Percentiles rank a stretch among this genome's conserved stretches.
These are phyloP conservation scores for Aphanoascus verrucosus DNA, from an alignment of 2,329 filamentous ascomycete species.

Conservation along the genomic window DNA sequence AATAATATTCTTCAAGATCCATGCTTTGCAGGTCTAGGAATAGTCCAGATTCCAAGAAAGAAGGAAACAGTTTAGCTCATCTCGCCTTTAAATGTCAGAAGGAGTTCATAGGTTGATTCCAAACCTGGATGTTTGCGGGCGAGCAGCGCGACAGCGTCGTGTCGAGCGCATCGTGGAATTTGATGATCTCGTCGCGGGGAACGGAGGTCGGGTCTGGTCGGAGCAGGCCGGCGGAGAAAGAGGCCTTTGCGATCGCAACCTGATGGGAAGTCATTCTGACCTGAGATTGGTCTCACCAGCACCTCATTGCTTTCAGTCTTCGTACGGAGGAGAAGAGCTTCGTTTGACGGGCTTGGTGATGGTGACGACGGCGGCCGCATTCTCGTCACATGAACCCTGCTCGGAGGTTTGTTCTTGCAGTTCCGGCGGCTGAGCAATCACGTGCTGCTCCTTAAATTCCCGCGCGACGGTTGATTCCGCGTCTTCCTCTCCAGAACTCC, in stretches of 20 bases:
- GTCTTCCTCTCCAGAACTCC: no score
- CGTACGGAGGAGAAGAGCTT: no score
- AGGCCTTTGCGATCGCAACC: conserved; percentile 66
- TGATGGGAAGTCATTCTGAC: conserved; percentile 54
- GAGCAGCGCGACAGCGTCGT: conserved; percentile 60
- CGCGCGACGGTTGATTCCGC: no score
- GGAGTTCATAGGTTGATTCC: conserved; percentile 31
- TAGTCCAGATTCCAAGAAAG: conserved; percentile 14
- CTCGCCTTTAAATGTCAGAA: conserved; percentile 19
- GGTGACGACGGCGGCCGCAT: no score
- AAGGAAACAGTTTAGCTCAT: conserved; percentile 26
- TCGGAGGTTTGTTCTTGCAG: no score
- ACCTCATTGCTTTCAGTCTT: not conserved
- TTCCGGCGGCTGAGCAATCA: no score
- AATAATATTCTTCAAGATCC: conserved; percentile 64
- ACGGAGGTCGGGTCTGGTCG: conserved; percentile 60
- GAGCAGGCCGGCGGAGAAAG: conserved; percentile 63
- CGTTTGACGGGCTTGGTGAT: no score
- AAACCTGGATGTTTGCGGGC: conserved; percentile 79
- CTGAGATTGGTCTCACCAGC: not conserved
- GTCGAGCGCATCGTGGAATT: conserved; percentile 57
- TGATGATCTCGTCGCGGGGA: conserved; percentile 56
- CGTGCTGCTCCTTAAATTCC: no score
- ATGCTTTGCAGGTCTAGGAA: conserved; percentile 72
- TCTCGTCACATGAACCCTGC: no score